phyloP scores from a whole-genome alignment of 345 rosid species.

The Eucalyptus tenuipes region DNA sequence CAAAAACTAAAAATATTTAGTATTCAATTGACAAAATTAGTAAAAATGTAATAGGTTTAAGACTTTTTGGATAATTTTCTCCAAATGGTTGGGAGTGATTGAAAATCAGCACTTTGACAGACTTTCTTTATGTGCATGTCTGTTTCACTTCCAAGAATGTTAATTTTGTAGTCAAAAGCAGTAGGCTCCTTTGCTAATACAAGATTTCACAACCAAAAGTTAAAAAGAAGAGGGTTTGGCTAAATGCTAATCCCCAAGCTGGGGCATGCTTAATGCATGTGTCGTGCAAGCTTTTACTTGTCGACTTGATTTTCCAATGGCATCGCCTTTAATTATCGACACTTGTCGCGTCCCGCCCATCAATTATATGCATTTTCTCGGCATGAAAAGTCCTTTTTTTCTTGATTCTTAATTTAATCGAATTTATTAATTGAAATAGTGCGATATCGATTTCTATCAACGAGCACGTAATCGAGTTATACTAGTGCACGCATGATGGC shows the following conservation, averaged over 20 bases:
- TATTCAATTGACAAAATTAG: no score
- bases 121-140: no score
- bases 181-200: not conserved
- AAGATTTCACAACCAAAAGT: not conserved
- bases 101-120: no score
- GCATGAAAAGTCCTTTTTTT: not conserved
- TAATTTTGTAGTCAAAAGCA: no score
- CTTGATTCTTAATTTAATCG: not conserved
- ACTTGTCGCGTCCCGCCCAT: not conserved
- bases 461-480: not conserved
- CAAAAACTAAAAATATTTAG: accelerated
- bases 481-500: not conserved
- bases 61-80: no score
- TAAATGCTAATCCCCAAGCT: not conserved
- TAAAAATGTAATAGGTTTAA: no score
- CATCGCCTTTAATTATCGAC: not conserved
- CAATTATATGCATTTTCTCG: not conserved
- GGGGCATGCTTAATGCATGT: not conserved
- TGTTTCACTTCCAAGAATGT: no score
- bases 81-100: no score
- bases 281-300: not conserved
- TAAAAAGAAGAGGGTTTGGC: not conserved
- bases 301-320: not conserved
- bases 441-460: not conserved
- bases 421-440: not conserved